Evolutionary conservation across 208 protist species (phyloP).

Genomic region (Zelonia costaricensis): DNA sequence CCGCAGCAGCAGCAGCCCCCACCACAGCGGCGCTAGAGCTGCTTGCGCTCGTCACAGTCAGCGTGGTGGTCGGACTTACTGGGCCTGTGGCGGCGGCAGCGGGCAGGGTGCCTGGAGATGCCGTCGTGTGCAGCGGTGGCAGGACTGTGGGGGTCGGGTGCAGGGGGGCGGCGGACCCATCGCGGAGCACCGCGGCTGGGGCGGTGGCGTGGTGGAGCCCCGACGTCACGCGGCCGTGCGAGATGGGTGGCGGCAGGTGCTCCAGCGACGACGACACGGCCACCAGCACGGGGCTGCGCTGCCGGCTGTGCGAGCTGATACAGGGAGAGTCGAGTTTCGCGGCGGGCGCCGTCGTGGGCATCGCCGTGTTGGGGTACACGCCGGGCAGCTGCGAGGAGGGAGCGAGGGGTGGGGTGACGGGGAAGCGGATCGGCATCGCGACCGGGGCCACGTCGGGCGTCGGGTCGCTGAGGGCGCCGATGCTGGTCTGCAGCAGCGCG

Average conservation of each 20-base stretch:
- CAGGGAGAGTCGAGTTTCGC: background rate
- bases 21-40: background rate
- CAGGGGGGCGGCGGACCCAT: no score
- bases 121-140: background rate
- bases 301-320: background rate
- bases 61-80: background rate
- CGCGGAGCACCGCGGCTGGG: background rate
- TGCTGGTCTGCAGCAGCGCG: slow-evolving; percentile 6
- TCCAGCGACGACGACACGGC: slow-evolving; percentile 20
- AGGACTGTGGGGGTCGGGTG: background rate
- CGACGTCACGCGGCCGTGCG: slow-evolving; percentile 2
- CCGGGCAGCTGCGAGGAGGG: background rate
- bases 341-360: background rate
- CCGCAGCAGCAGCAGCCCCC: background rate
- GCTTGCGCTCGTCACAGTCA: background rate
- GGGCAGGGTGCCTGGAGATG: no score
- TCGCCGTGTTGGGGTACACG: no score
- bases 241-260: slow-evolving; percentile 9
- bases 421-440: slow-evolving; percentile 2
- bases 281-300: slow-evolving; percentile 1
- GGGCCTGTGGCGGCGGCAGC: background rate
- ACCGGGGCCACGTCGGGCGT: background rate
- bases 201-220: background rate
- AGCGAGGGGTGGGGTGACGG: slow-evolving; percentile 12
- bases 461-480: slow-evolving; percentile 10